A percentile compares a stretch with the other conserved stretches of the same genome.
phyloP scores from a whole-genome alignment of 73 alveolate genomes.

The Stentor roeselii region DNA sequence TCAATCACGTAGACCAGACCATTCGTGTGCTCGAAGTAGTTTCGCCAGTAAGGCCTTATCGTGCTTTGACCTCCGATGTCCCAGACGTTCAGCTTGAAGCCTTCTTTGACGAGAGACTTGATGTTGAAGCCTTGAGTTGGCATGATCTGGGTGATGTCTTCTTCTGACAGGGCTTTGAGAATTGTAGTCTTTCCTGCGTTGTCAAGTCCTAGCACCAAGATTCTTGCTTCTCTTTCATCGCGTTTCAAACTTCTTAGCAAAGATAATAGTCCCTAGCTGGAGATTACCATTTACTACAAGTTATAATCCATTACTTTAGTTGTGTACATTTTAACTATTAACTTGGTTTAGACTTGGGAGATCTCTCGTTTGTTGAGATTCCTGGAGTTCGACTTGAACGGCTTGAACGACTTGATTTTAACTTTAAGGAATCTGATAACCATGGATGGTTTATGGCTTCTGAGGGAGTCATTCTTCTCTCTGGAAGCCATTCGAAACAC shows the following conservation, averaged over 20 bases:
- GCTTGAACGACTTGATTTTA: no score
- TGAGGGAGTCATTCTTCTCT: no score
- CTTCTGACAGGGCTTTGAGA: conserved; percentile 92
- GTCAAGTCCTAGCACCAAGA: conserved; percentile 97
- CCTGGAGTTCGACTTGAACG: no score
- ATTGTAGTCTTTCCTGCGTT: conserved; percentile 99
- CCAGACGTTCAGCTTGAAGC: conserved; percentile 98
- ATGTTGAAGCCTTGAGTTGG: conserved; percentile 99
- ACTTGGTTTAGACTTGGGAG: no score
- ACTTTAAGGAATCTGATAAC: no score
- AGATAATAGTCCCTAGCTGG: conserved; percentile 50
- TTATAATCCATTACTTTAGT: no score
- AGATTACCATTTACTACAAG: background rate
- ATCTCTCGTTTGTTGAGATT: no score
- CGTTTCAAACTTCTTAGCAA: conserved; percentile 57
- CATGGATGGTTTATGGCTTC: no score
- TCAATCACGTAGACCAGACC: conserved; percentile 96
- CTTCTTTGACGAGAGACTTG: conserved; percentile 93
- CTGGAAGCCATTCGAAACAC: no score
- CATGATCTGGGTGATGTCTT: conserved; percentile 88
- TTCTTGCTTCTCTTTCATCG: conserved; percentile 93
- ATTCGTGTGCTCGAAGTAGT: conserved; percentile 95
- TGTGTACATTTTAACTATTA: no score
- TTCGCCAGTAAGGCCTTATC: conserved; percentile 96
- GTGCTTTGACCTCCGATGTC: conserved; percentile 98